Evolutionary conservation across 768 basidiomycete species (phyloP), one percentile per base, ranked within the genome.

Genomic region (Termitomyces sp.): DNA sequence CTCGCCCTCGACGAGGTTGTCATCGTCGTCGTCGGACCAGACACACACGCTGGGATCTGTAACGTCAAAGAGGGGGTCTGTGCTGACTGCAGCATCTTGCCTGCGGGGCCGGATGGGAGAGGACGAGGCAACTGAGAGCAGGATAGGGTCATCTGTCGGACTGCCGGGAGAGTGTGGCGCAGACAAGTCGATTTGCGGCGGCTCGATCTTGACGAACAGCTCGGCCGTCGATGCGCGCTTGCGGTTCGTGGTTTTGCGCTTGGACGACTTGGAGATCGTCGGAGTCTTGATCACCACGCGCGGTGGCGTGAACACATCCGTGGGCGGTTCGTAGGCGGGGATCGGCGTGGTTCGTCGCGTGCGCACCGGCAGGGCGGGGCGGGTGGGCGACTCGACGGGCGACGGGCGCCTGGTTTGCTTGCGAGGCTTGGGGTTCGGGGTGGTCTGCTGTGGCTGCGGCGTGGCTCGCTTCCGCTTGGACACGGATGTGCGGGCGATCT

Each of bases 121-220:
- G 12, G 65, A 70, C 42, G 66, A 64, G 12, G 74, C 73, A 3
- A 77, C 82, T 46, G 77, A 78, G 30, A 92, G 75, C 2, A 92
- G 72, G 0, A 92, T 68, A 0, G 90, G 90, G 63, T 92, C 90
- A 38, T 92, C 90, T 0, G 82, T 82, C 3, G 90, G 90, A 54
- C 87, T 88, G 0, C 87, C 76, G 0, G 90, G 90, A 8, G 86
- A 83, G 63, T 83, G 77, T 4, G 85, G 84, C 14, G 66, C 75
- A 49, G 68, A 76, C 30, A 87, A 70, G 63, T 88, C 81, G 61
- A 89, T 74, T 18, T 81, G 80, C 0, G 88, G 88, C 4, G 81
- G 78, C 63, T 91, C 88, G 57, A 74, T 81, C 77, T 91, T 92
- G 58, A 84, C 64, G 32, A 60, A 16, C 45, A 65, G 53, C 33